Evolutionary conservation across 176 grass and related monocot species (phyloP), one percentile per base, ranked within the genome.

Genomic region (Dendrocalamus sinicus): DNA sequence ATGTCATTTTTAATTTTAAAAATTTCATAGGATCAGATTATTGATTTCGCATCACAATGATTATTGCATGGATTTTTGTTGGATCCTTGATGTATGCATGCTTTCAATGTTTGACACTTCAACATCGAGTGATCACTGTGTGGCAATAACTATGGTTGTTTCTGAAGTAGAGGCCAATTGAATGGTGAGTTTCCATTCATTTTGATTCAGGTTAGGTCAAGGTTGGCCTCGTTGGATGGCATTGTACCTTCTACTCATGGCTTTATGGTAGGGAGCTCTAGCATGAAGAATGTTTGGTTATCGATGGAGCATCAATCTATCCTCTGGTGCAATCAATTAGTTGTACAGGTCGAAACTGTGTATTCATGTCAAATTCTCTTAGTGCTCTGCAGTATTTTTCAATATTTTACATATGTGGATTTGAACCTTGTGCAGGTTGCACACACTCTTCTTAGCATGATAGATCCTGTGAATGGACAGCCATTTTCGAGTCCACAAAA

Each of bases 311-410:
- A 98, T 78, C 96, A 98, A 66, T 85, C 88, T 81, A 98, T 98
- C 84, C 90, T 98, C 39, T 98, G 96, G 96, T 98, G 96, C 83
- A 98, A 98, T 89, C 96, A 98, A 84, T 91, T 98, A 70, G 96
- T 89, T 81, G 91, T 92, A 89, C 96, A 98, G 91, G 96, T 95
- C 54, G 62, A 67, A 58, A 77, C 17, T 54, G 16, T 40, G 22
- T 39, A 70, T 40, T 44, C 12, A 14, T 84, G 35, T 55, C 54
- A 88, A 85, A 57, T 86, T 41, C 48, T 53, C 45, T 45, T 76
- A 51, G 40, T 59, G 26, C 16, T 86, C n/a, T 87, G 20, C 17
- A 86, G 6, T 60, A 72, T 88, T 37, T 83, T 68, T 68, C 65
- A 26, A 32, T 62, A 72, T 70, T 75, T 6, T 85, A 58, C 71